Evolutionary conservation across 2,329 filamentous ascomycete genomes (phyloP), one percentile per base, ranked within the genome.

Genomic region (Ophiosphaerella narmari): DNA sequence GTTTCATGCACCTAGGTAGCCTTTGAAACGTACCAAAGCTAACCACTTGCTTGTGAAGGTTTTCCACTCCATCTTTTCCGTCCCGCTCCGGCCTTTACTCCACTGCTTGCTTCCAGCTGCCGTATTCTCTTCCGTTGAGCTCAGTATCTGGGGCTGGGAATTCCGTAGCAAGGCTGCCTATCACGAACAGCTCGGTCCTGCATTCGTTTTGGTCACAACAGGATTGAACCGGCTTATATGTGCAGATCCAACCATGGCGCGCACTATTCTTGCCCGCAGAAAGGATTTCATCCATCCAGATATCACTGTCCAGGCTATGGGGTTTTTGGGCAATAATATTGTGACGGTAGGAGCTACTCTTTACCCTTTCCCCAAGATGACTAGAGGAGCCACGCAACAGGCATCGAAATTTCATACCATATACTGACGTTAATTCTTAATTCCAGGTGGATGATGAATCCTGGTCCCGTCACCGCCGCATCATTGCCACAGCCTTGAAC

Each of bases 141-240:
- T 47, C 7, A 51, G 32, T 4, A 46, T 46, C 18, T 51, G 43
- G 43, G 59, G 60, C 9, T 60, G 61, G 55, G 52, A 62, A 21
- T 55, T 50, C 31, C 47, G 51, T 16, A 44, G 57, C 12, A 46
- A 52, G 38, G 38, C 18, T 11, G 35, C 26, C 5, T 12, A 54
- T 5, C 55, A 63, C 16, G 39, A 48, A 8, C 46, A 52, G 18
- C 38, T 55, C 13, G 61, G 59, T 5, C 46, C 49, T n/a, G 52
- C 39, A 2, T 61, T 64, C 21, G 29, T 59, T 3, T 16, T 61
- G 14, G 61, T 53, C n/a, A 51, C 49, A 13, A 60, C 62, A 5
- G 52, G 45, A 26, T 32, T 36, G 4, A 52, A 52, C 8, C 39
- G 39, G 14, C 35, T 52, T 18, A 18, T 48, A 26, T 43, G 44